Evolutionary conservation across 352 stramenopile species (phyloP).

Genomic region (Pythium apleroticum): DNA sequence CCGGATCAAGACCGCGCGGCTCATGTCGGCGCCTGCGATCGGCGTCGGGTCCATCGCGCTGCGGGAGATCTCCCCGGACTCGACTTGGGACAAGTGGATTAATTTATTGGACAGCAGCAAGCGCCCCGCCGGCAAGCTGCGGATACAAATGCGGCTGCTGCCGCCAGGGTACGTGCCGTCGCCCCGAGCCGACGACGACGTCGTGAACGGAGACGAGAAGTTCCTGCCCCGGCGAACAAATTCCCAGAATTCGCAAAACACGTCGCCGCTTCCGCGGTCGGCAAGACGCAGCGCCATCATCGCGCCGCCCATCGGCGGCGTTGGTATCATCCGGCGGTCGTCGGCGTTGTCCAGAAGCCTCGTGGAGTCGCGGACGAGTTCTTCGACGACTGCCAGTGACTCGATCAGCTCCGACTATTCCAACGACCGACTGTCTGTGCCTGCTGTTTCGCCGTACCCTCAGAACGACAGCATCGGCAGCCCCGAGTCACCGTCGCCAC

Average conservation of each 20-base stretch:
- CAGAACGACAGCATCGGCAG: not conserved
- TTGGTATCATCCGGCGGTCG: slow-evolving; percentile 12
- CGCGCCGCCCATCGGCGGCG: slow-evolving; percentile 12
- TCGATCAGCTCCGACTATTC: slow-evolving; percentile 29
- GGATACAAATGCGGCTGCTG: slow-evolving; percentile 64
- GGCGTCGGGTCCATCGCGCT: slow-evolving; percentile 52
- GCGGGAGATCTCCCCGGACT: slow-evolving; percentile 40
- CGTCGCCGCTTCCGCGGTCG: slow-evolving; percentile 8
- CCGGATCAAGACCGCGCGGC: slow-evolving; percentile 65
- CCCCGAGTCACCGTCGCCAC: slow-evolving; percentile 1
- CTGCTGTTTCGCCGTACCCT: slow-evolving; percentile 5
- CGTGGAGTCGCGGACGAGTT: slow-evolving; percentile 20
- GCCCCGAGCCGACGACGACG: not conserved
- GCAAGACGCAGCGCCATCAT: slow-evolving; percentile 12
- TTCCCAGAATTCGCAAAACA: not conserved
- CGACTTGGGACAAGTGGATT: slow-evolving; percentile 61
- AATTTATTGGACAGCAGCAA: slow-evolving; percentile 47
- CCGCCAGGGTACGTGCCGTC: slow-evolving; percentile 1
- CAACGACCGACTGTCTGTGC: slow-evolving; percentile 4
- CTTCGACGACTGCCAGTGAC: slow-evolving; percentile 24
- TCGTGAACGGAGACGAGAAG: slow-evolving; percentile 12
- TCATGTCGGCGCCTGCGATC: slow-evolving; percentile 62
- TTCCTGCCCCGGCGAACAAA: slow-evolving; percentile 14
- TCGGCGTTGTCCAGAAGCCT: slow-evolving; percentile 20
- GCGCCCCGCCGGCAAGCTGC: slow-evolving; percentile 54